Evolutionary conservation across 768 basidiomycete species (phyloP).

Genomic region (Neoboletus magnificus): DNA sequence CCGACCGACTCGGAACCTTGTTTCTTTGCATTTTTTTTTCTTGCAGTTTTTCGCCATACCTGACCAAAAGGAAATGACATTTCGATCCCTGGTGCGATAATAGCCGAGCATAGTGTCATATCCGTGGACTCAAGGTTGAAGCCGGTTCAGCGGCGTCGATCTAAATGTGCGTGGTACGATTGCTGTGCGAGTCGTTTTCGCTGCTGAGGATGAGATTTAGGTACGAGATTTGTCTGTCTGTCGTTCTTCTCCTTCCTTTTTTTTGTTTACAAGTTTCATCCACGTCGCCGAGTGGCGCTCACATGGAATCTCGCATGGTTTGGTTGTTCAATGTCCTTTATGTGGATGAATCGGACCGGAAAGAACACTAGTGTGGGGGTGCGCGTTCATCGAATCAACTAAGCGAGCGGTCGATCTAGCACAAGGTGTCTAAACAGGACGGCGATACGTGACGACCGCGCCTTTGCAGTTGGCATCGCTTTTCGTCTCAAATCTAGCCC

Average conservation of each 20-base stretch:
- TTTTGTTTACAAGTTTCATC: not conserved
- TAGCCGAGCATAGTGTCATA: not conserved
- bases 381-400: constrained; percentile 1
- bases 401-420: constrained; percentile 7
- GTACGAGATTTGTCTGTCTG: constrained; percentile 9
- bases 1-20: constrained; percentile 30
- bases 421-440: constrained; percentile 6
- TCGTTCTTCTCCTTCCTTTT: not conserved
- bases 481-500: not conserved
- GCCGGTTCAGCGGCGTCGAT: constrained; percentile 9
- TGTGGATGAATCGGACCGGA: not conserved
- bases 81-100: constrained; percentile 4
- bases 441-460: not conserved
- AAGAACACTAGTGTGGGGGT: not conserved
- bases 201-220: constrained; percentile 11
- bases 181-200: not conserved
- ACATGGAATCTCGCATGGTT: not conserved
- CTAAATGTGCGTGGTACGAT: not conserved
- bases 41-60: not conserved
- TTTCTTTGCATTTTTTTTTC: constrained; percentile 1
- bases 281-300: not conserved
- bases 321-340: not conserved
- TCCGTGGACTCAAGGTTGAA: not conserved
- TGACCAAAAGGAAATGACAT: not conserved
- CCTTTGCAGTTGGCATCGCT: not conserved